Conservation (phyloP, 495 filamentous ascomycete genomes). For the Podospora australis region DNA sequence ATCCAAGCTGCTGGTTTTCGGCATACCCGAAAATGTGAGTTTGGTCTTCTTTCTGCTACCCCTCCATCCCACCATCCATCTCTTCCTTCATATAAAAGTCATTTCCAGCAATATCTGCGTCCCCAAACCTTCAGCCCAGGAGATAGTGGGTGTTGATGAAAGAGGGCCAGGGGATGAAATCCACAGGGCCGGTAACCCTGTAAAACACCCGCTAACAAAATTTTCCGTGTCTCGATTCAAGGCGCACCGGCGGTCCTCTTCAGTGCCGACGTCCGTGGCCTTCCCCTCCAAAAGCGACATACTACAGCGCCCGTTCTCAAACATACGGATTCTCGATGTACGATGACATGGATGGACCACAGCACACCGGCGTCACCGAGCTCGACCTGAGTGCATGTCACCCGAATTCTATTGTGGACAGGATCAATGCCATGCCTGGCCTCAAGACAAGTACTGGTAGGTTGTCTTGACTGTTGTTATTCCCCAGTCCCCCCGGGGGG, state of each 20-base stretch:
- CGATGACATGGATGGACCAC: conserved; percentile 28
- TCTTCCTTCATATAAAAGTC: not conserved
- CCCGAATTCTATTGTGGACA: conserved; percentile 35
- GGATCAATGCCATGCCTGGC: conserved; percentile 42
- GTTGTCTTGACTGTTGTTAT: conserved; percentile 16
- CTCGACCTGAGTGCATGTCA: conserved; percentile 42
- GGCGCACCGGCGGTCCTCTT: not conserved
- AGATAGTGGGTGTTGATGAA: conserved; percentile 1
- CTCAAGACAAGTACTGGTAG: conserved; percentile 46
- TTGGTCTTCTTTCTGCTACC: not conserved
- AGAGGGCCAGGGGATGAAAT: conserved; percentile 1
- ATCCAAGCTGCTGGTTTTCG: conserved; percentile 3
- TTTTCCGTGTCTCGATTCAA: not conserved
- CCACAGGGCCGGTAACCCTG: conserved; percentile 3
- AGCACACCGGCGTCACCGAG: conserved; percentile 34
- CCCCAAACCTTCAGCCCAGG: not conserved
- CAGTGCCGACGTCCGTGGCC: not conserved
- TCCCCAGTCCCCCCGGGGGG: no score
- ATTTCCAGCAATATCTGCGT: conserved; percentile 1
- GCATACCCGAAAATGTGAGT: conserved; percentile 1
- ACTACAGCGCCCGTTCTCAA: not conserved
- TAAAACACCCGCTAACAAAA: conserved; percentile 4
- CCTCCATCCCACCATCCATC: conserved; percentile 10
- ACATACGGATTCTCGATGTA: conserved; percentile 1
- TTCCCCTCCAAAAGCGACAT: not conserved